phyloP scores from a whole-genome alignment of 306 rosid species.

The Begonia peltatifolia region DNA sequence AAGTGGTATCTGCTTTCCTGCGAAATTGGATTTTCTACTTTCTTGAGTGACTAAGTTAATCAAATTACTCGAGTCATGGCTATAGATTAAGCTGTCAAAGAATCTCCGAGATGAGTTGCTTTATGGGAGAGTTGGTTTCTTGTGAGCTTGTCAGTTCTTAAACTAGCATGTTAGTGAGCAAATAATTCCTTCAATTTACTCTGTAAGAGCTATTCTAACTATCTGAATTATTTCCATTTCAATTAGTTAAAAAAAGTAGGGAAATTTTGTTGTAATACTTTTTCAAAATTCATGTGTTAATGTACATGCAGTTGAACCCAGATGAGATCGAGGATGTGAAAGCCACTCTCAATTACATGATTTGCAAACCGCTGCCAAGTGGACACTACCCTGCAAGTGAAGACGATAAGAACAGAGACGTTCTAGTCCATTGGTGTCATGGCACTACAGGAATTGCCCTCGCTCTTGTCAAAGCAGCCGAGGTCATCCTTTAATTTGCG shows the following conservation, averaged over 20 bases:
- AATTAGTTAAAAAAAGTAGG: too few relatives aligned
- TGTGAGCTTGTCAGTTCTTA: conserved; percentile 61
- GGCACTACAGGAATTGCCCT: conserved; percentile 73
- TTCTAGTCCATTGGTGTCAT: conserved; percentile 80
- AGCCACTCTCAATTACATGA: conserved; percentile 60
- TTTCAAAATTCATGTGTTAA: conserved; percentile 23
- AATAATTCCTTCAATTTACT: conserved; percentile 35
- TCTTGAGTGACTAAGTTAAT: background rate
- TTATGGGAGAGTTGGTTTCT: conserved; percentile 60
- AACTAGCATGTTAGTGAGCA: conserved; percentile 50
- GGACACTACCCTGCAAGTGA: conserved; percentile 60
- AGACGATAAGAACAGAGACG: conserved; percentile 36
- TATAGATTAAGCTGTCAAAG: conserved; percentile 50
- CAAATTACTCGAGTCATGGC: background rate
- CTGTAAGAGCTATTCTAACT: conserved; percentile 25
- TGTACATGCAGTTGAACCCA: conserved; percentile 60
- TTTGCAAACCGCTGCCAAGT: conserved; percentile 29
- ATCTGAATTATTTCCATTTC: background rate
- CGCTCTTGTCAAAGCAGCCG: conserved; percentile 69
- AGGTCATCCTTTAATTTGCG: conserved; percentile 18
- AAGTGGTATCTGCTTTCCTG: conserved; percentile 21
- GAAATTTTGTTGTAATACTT: too few relatives aligned
- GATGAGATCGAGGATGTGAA: conserved; percentile 54
- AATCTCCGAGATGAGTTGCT: conserved; percentile 61
- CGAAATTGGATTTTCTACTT: background rate